A percentile compares a stretch with the other conserved stretches of the same genome.
phyloP scores from a whole-genome alignment of 140 eudicot species.

The Oenanthe javanica region DNA sequence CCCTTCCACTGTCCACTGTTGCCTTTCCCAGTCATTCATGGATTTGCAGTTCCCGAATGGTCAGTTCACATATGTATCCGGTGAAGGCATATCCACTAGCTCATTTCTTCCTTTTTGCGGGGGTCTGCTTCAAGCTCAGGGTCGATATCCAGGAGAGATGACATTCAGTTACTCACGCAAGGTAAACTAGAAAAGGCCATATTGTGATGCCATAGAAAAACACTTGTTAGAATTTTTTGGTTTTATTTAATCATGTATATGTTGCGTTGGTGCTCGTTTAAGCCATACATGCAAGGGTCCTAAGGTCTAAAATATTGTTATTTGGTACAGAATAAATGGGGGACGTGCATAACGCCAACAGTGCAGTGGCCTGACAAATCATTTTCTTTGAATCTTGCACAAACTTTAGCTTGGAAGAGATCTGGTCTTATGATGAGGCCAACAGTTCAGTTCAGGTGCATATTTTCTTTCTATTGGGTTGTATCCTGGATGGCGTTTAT shows the following conservation, averaged over 20 bases:
- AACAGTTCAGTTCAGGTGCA: constrained; percentile 70
- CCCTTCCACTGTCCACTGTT: constrained; percentile 1
- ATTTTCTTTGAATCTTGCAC: constrained; percentile 63
- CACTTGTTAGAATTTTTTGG: neutral
- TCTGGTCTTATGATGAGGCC: constrained; percentile 93
- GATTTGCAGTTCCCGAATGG: constrained; percentile 96
- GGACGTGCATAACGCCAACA: constrained; percentile 76
- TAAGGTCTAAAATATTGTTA: neutral
- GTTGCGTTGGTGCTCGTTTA: neutral
- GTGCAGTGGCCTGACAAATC: constrained; percentile 91
- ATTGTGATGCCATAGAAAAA: neutral
- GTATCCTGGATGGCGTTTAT: neutral
- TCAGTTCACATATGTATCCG: constrained; percentile 82
- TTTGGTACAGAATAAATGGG: constrained; percentile 69
- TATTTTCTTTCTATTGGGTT: neutral
- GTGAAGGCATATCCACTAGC: constrained; percentile 90
- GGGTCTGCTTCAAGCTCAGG: constrained; percentile 97
- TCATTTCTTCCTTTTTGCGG: constrained; percentile 84
- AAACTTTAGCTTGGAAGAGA: constrained; percentile 93
- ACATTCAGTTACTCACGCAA: constrained; percentile 87
- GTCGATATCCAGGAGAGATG: constrained; percentile 97
- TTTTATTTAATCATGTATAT: neutral
- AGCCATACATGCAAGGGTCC: neutral
- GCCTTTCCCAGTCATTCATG: constrained; percentile 73
- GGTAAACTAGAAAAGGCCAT: constrained; percentile 28